Conservation (phyloP, 768 basidiomycete genomes). For the Gloeopeniophorella convolvens region DNA sequence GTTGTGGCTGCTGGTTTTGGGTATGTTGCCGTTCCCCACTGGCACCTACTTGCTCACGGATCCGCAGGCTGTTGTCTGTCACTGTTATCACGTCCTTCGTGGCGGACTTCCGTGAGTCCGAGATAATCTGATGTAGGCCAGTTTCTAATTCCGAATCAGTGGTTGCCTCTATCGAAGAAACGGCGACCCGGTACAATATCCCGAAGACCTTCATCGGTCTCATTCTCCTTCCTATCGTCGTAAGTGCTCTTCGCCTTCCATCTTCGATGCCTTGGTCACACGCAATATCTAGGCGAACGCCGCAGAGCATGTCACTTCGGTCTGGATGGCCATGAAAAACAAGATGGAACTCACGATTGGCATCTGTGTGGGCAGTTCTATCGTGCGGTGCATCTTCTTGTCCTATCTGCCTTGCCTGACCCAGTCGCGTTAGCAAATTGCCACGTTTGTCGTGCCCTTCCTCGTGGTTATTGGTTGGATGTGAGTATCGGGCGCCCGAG, state of each 20-base stretch:
- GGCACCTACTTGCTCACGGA: not conserved
- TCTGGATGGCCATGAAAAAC: slow-evolving; percentile 84
- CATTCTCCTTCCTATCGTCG: slow-evolving; percentile 83
- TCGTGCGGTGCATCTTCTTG: slow-evolving; percentile 40
- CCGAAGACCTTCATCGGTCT: slow-evolving; percentile 83
- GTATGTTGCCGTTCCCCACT: slow-evolving; percentile 25
- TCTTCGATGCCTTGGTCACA: not conserved
- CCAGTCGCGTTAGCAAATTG: slow-evolving; percentile 57
- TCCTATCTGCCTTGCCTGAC: not conserved
- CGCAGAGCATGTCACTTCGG: slow-evolving; percentile 78
- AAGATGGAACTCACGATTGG: slow-evolving; percentile 72
- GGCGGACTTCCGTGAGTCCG: slow-evolving; percentile 73
- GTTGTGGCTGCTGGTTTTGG: slow-evolving; percentile 54
- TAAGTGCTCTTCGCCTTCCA: slow-evolving; percentile 30
- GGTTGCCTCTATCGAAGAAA: slow-evolving; percentile 90
- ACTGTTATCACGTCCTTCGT: slow-evolving; percentile 84
- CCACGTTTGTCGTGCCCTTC: slow-evolving; percentile 78
- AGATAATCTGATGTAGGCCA: not conserved
- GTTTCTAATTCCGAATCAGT: slow-evolving; percentile 36
- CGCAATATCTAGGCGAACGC: slow-evolving; percentile 56
- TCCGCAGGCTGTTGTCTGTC: slow-evolving; percentile 55
- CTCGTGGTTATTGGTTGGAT: slow-evolving; percentile 88
- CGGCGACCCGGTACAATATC: slow-evolving; percentile 71
- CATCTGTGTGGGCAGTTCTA: slow-evolving; percentile 76
- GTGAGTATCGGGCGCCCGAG: slow-evolving; percentile 35